Evolutionary conservation across 2,329 filamentous ascomycete genomes (phyloP), one percentile per base, ranked within the genome.

Genomic region (Xylaria sp.): DNA sequence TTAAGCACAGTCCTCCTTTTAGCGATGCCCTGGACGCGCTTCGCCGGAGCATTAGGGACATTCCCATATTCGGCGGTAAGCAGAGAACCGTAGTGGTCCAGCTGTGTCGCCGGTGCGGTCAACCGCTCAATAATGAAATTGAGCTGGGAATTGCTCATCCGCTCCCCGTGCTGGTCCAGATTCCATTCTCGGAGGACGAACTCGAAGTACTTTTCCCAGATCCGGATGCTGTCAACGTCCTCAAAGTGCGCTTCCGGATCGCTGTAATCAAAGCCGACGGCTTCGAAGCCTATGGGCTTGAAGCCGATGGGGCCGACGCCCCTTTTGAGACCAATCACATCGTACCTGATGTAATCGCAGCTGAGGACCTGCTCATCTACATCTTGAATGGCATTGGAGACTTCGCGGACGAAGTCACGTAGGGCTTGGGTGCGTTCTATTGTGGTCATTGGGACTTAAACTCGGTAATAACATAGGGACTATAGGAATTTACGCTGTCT

Each of bases 291-390:
- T n/a, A n/a, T n/a, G n/a, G n/a, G n/a, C n/a, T n/a, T n/a, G n/a
- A n/a, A 49, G 9, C 42, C 9, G 0, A 33, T 3, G 5, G 29
- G 27, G 31, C 33, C 20, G 39, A 5, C 1, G 2, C 47, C 38
- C 29, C 42, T 42, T 31, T 50, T n/a, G 1, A 49, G 22, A 0
- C 22, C 22, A 1, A 45, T 9, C 1, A 49, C 20, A 1, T 39
- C 15, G 42, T 57, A 10, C 10, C 20, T n/a, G 29, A 63, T 63
- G 17, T 50, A 50, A 6, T 63, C 42, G 2, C 42, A 49, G 60
- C 51, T 31, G n/a, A 63, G 51, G 3, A 63, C 44, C 1, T 57
- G 60, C 31, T 63, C 42, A 13, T 63, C 51, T 5, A 50, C 51
- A 10, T 56, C 60, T 39, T 57, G 31, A 4, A 57, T 49, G 0